A percentile compares a stretch with the other conserved stretches of the same genome.
Conservation (phyloP, 169 alveolate genomes). For the Amoebophrya sp. region DNA sequence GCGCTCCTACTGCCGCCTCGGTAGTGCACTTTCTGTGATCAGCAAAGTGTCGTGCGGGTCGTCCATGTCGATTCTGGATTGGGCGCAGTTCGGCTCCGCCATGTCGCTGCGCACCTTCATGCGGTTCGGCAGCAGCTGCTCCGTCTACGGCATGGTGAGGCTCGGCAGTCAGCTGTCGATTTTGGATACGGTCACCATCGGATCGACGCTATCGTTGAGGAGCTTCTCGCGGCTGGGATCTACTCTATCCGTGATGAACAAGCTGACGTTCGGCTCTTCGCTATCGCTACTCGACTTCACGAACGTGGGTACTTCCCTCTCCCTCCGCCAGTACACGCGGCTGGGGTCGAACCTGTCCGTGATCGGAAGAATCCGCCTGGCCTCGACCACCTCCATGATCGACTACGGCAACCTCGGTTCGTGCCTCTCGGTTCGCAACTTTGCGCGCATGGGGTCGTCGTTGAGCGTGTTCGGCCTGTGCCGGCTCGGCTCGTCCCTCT, state of each 20-base stretch:
- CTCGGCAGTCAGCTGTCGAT: neutral
- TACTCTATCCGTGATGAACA: neutral
- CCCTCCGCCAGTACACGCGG: constrained; percentile 8
- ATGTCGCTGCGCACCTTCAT: neutral
- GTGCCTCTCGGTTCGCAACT: neutral
- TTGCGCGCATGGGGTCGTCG: neutral
- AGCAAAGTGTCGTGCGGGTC: neutral
- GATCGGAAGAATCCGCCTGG: neutral
- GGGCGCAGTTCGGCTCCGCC: neutral
- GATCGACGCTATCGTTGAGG: neutral
- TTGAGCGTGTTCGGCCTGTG: neutral
- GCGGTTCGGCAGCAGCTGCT: constrained; percentile 4
- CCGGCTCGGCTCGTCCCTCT: neutral
- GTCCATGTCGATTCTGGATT: neutral
- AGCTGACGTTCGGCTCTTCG: neutral
- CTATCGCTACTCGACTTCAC: neutral
- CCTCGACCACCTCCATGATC: neutral
- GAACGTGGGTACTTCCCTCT: neutral
- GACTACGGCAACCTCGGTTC: neutral
- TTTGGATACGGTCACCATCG: neutral
- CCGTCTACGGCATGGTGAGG: neutral
- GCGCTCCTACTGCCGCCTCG: constrained; percentile 9
- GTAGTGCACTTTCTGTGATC: neutral
- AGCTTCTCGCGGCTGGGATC: neutral
- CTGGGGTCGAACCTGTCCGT: neutral